phyloP scores from a whole-genome alignment of 129 eudicot genomes.

The Flaveria ramosissima region DNA sequence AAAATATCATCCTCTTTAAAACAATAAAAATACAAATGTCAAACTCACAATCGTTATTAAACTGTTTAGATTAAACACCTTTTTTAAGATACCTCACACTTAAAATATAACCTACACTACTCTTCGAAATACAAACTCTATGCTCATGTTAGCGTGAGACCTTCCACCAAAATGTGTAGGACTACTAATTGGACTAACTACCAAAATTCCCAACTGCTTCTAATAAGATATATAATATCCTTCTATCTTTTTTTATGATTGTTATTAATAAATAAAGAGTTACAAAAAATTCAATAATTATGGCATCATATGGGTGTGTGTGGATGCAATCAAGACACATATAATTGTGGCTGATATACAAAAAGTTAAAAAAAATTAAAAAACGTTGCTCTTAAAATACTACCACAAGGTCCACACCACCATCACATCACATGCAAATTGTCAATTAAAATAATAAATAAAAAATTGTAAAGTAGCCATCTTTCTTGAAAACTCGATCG shows the following conservation, averaged over 20 bases:
- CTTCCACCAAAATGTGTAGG: too few species aligned
- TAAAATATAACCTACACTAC: too few species aligned
- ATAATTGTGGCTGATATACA: constrained; percentile 34
- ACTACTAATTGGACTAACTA: too few species aligned
- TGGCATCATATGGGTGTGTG: constrained; percentile 9
- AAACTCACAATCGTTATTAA: too few species aligned
- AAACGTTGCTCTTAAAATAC: constrained; percentile 26
- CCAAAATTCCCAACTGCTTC: too few species aligned
- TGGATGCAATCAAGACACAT: constrained; percentile 35
- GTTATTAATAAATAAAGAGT: neutral
- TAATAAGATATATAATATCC: neutral
- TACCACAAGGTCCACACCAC: constrained; percentile 17
- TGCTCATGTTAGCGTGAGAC: too few species aligned
- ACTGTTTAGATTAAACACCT: too few species aligned
- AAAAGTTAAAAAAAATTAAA: neutral
- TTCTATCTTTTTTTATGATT: neutral
- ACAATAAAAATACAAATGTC: too few species aligned
- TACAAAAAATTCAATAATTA: neutral
- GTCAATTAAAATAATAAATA: constrained; percentile 30
- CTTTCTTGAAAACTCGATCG: constrained; percentile 36
- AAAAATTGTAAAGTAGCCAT: constrained; percentile 41
- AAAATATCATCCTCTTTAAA: too few species aligned
- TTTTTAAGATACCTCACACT: too few species aligned
- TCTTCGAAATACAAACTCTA: too few species aligned
- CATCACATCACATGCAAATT: constrained; percentile 46